These are phyloP conservation scores for Aschersonia sp. DNA, from an alignment of 2,329 filamentous ascomycete species.

Conservation along the genomic window DNA sequence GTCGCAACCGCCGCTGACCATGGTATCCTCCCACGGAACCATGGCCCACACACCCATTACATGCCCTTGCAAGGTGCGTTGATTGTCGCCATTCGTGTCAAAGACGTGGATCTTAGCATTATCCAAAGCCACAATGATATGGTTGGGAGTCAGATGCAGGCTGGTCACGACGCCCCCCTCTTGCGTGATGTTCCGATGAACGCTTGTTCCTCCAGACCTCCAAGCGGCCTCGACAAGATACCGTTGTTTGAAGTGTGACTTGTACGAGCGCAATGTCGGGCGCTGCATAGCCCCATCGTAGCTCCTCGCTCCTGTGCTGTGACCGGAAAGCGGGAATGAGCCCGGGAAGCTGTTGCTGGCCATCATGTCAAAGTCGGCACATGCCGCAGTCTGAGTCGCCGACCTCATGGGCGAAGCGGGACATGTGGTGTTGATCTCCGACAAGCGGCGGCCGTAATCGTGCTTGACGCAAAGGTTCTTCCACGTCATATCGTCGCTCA, in stretches of 20 bases:
- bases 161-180: constrained; percentile 96
- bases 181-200: constrained; percentile 78
- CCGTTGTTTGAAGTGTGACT: constrained; percentile 93
- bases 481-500: constrained; percentile 97
- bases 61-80: constrained; percentile 84
- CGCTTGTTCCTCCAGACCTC: constrained; percentile 78
- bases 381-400: constrained; percentile 16
- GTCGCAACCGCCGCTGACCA: constrained; percentile 94
- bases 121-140: constrained; percentile 93
- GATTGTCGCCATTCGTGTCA: constrained; percentile 74
- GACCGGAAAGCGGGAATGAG: constrained; percentile 20
- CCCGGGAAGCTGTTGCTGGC: constrained; percentile 29
- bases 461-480: constrained; percentile 94
- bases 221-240: constrained; percentile 96
- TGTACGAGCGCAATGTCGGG: constrained; percentile 68
- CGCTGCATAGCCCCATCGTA: constrained; percentile 36
- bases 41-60: constrained; percentile 99
- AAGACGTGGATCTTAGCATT: constrained; percentile 99
- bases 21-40: constrained; percentile 91
- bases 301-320: constrained; percentile 31
- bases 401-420: constrained; percentile 15
- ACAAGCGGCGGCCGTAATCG: constrained; percentile 56
- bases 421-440: constrained; percentile 28
- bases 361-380: constrained; percentile 19
- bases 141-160: constrained; percentile 82